Base-by-base conservation (phyloP, 192 early-diverging fungal genomes). In the Dimargaris xerosporica region DNA sequence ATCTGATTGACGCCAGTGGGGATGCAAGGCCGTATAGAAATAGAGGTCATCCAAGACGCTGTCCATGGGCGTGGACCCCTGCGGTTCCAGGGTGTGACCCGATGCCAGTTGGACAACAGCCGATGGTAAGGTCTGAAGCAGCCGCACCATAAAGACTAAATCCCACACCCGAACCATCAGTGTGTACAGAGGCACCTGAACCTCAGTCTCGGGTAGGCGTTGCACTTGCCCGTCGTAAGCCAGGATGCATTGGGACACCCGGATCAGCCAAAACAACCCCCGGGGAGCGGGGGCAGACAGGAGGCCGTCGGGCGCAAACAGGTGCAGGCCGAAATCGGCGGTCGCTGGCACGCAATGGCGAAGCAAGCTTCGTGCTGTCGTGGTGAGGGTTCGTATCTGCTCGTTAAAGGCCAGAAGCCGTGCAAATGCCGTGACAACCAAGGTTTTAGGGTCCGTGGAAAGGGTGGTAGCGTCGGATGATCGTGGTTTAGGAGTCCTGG, bases 181-280 rank as follows among this genome's bases (percentile, higher is more conserved):
- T 3, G 58, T 60, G 42, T 60, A 60, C 21, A 60, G 58, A 11
- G 58, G 58, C 19, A 60, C 58, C 58, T 60, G 58, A 34, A 60
- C 42, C 26, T 60, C 58, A 15, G 25, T 34, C 26, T 60, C 58
- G 42, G 58, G 58, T n/a, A 60, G 43, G n/a, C 34, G 42, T 41
- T 44, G 58, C 41, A 60, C 3, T 21, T 44, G 58, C 25, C 26
- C 58, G n/a, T 60, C 58, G 43, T 60, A 60, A n/a, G 58, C 58
- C 17, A 60, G 10, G 26, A 60, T 60, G 26, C 42, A 39, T n/a
- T 60, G 58, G 39, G 58, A 5, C 41, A 60, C n/a, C 5, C 58
- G 58, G 21, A 43, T 19, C 17, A 41, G 5, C n/a, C 31, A 21
- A 10, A 60, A n/a, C n/a, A 60, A 23, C 21, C 28, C 50, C 28